Evolutionary conservation across 495 filamentous ascomycete genomes (phyloP), one percentile per base, ranked within the genome.

Genomic region (Niebla homalea): DNA sequence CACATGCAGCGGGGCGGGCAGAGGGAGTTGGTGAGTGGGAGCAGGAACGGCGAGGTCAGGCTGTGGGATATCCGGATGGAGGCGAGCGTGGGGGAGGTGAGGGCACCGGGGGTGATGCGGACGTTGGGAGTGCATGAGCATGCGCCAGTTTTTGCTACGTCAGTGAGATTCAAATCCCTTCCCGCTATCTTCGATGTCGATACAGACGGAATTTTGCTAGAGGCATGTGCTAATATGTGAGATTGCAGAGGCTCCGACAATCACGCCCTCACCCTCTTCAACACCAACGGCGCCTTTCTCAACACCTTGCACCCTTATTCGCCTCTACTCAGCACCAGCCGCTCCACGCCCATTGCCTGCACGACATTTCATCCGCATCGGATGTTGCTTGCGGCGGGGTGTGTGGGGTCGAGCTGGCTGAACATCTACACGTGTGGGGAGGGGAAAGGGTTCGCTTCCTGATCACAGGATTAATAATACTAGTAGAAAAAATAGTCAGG

Each of bases 1-100:
- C 92, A 97, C 57, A 89, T 99, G 81, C 92, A 99, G 64, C 85
- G 92, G 35, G 92, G 92, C 50, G 92, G 92, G 4, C 75, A 93
- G 66, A 73, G 92, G 44, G 92, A 99, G 60, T 72, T 99, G 14
- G 71, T 97, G 26, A 85, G 80, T 12, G 92, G 86, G 8, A 89
- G 85, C 58, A 75, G 85, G 38, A 89, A 90, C 56, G 92, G 92
- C 44, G 90, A 93, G 62, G 83, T 99, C 54, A 85, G 87, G 60
- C 74, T 99, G 6, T 99, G 92, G 92, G 92, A 99, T 69, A 87
- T 99, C 43, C 77, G 90, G 37, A 83, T 84, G 78, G 80, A 89
- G 48, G 55, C 74, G 53, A 79, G 84, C 5, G 70, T 95, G 22
- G 76, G 78, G 47, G 80, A 80, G 7, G 85, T 93, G 52, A 67